phyloP scores from a whole-genome alignment of 1,139 yeast genomes.

The Blastobotrys proliferans region DNA sequence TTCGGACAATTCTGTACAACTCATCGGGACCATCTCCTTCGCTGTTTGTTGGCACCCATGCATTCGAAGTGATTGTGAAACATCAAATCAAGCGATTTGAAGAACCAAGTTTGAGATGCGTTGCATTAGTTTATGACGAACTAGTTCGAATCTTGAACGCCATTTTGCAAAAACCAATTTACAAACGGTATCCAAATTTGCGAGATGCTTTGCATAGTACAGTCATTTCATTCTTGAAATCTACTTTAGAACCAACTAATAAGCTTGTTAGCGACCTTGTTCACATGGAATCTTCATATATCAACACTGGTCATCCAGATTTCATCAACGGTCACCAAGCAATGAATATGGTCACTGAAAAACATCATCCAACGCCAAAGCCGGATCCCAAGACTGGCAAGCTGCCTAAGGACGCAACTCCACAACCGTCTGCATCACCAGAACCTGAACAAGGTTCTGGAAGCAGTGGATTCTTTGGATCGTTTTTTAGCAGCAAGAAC shows the following conservation, averaged over 20 bases:
- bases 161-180: constrained; percentile 75
- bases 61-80: constrained; percentile 92
- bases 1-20: constrained; percentile 86
- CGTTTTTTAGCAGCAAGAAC: constrained; percentile 87
- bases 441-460: constrained; percentile 38
- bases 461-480: constrained; percentile 70
- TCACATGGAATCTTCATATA: constrained; percentile 82
- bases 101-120: constrained; percentile 88
- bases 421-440: constrained; percentile 28
- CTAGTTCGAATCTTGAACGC: constrained; percentile 85
- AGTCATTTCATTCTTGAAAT: constrained; percentile 77
- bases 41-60: constrained; percentile 94
- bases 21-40: constrained; percentile 98
- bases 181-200: constrained; percentile 82
- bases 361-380: constrained; percentile 72
- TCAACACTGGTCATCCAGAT: constrained; percentile 97
- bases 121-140: constrained; percentile 88
- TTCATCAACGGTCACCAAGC: constrained; percentile 93
- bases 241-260: constrained; percentile 78
- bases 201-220: constrained; percentile 80
- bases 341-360: constrained; percentile 90
- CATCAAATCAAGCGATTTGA: constrained; percentile 94
- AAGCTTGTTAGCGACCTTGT: constrained; percentile 80
- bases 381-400: constrained; percentile 92
- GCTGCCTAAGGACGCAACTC: constrained; percentile 18